Percentiles rank a stretch among this genome's conserved stretches.
Evolutionary conservation across 441 rosid genomes (phyloP).

Genomic region (Pelargonium cotyledonis): DNA sequence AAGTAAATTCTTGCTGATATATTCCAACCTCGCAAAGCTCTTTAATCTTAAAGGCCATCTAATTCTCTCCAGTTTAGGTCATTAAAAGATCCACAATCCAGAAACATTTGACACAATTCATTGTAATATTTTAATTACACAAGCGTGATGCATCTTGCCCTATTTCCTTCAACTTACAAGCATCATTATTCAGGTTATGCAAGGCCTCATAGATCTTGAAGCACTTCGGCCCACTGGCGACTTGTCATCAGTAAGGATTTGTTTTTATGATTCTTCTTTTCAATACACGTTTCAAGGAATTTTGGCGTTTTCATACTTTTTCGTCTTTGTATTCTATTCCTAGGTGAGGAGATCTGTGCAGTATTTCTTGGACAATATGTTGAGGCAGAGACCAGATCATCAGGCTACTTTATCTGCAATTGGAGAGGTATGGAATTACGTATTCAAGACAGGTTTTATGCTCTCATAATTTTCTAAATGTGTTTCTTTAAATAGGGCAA

Average conservation of each 20-base stretch:
- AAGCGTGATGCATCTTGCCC: not conserved
- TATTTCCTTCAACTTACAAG: not conserved
- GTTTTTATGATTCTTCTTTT: not conserved
- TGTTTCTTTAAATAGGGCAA: too few species aligned
- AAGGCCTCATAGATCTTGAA: slow-evolving; percentile 21
- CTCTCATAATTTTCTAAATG: too few species aligned
- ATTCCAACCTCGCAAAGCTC: too few species aligned
- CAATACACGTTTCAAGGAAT: too few species aligned
- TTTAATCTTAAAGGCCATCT: too few species aligned
- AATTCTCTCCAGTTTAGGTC: too few species aligned
- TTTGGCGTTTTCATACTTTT: too few species aligned
- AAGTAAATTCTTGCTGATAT: too few species aligned
- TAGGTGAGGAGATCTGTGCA: slow-evolving; percentile 28
- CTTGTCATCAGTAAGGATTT: slow-evolving; percentile 19
- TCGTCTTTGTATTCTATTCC: not conserved
- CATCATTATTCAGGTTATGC: slow-evolving; percentile 19
- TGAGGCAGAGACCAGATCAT: slow-evolving; percentile 24
- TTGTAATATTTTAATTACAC: not conserved
- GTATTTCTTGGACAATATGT: slow-evolving; percentile 23
- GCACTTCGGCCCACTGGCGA: slow-evolving; percentile 28
- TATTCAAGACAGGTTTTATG: not conserved
- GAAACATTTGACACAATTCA: too few species aligned
- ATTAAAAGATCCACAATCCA: too few species aligned
- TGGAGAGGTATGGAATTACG: slow-evolving; percentile 20
- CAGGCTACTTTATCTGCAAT: slow-evolving; percentile 24